Percentiles rank a stretch among this genome's conserved stretches.
These are phyloP conservation scores for Murraya koenigii DNA, from an alignment of 345 rosid species.

Conservation along the genomic window DNA sequence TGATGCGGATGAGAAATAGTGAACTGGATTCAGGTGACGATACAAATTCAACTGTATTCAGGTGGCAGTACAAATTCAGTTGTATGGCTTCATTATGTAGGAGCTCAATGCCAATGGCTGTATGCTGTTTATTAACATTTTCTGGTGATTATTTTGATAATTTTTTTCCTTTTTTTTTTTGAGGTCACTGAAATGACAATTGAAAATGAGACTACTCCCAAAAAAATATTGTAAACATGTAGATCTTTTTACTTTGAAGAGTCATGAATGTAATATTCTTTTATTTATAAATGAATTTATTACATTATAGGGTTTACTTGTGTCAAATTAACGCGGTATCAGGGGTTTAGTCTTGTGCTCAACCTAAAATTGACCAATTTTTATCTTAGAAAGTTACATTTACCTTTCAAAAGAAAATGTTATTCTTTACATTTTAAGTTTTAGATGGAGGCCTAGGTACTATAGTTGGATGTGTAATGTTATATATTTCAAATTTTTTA, in stretches of 20 bases:
- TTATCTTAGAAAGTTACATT: no score
- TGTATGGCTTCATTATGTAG: not conserved
- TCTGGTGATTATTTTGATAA: not conserved
- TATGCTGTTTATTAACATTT: not conserved
- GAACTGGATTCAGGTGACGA: conserved; percentile 5
- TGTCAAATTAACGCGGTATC: no score
- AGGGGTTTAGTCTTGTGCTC: no score
- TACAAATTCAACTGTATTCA: not conserved
- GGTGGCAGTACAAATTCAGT: not conserved
- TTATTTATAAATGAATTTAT: conserved; percentile 14
- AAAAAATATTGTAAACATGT: conserved; percentile 1
- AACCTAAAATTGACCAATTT: no score
- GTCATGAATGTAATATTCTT: conserved; percentile 27
- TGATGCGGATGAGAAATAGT: not conserved
- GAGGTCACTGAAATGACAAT: not conserved
- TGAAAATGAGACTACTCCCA: not conserved
- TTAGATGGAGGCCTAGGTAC: no score
- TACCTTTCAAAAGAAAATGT: no score
- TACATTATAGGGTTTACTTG: no score
- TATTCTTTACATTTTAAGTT: no score
- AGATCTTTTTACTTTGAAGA: conserved; percentile 3
- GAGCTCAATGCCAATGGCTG: conserved; percentile 8
- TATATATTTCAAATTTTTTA: no score
- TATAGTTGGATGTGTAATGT: no score
- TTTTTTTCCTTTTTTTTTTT: not conserved